Base-by-base conservation (phyloP, 306 rosid genomes). In the Hippophae tibetana region DNA sequence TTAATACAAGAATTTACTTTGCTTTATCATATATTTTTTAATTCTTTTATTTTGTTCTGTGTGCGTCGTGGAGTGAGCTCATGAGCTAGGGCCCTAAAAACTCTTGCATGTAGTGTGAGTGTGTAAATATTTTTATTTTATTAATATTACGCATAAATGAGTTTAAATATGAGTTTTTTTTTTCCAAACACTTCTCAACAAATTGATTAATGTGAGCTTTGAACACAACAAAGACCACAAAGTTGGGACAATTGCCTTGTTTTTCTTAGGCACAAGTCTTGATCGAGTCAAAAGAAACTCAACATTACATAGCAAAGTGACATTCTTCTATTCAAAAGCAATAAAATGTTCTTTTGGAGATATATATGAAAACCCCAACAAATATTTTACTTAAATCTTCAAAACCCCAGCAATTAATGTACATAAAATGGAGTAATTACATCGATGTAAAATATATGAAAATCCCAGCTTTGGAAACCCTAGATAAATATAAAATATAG, bases 1-100 rank as follows among this genome's bases (percentile, higher is more conserved):
- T 61, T 55, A 52, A 73, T 69, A 74, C 72, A 71, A 80, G 64
- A 72, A 65, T 63, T 63, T 58, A 62, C 73, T 70, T 73, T 63
- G 18, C 18, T 18, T 18, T 18, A 18, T 18, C 1, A 18, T 18
- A 18, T 18, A 18, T 18, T 18, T 18, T 18, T 18, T 18, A 18
- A 18, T 18, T 18, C 23, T 18, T 18, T 18, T 18, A 18, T 18
- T 18, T 18, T 18, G 23, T 18, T 18, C 23, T 18, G 1, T 18
- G 23, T 18, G 23, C 23, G 23, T 18, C 23, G 23, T 18, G 23
- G 23, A 18, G 1, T 18, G 23, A 18, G 23, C 23, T 18, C 23
- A 18, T 18, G 23, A 18, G 23, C 23, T 18, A 18, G 23, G 23
- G 23, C 23, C 23, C 23, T 18, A 18, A 18, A 18, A 18, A 18